Percentiles rank a stretch among this genome's conserved stretches.
Conservation (phyloP, 2,329 filamentous ascomycete genomes). For the Alternaria conjuncta region DNA sequence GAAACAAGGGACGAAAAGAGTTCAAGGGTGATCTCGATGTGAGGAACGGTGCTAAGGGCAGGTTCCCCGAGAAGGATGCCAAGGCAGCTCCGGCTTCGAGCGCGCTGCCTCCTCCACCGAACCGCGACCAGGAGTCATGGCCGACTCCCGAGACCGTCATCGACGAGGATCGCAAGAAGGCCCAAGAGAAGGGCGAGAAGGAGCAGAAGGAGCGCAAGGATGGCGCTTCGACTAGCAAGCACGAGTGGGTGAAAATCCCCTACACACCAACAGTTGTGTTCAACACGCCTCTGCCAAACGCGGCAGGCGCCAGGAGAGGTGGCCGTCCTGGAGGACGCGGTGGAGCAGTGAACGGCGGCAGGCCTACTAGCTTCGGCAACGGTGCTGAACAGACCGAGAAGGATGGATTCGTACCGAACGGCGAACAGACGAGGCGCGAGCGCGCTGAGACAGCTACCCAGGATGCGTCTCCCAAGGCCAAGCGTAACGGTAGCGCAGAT, state of each 20-base stretch:
- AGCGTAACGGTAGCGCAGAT: conserved; percentile 44
- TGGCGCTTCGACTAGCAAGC: conserved; percentile 62
- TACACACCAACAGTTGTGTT: conserved; percentile 87
- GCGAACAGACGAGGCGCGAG: conserved; percentile 35
- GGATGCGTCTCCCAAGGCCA: conserved; percentile 43
- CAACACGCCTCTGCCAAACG: conserved; percentile 76
- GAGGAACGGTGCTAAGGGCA: conserved; percentile 38
- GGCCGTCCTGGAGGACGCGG: conserved; percentile 61
- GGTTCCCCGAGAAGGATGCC: conserved; percentile 36
- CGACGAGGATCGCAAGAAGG: conserved; percentile 77
- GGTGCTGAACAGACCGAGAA: conserved; percentile 49
- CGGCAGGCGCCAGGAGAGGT: conserved; percentile 46
- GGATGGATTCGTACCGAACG: conserved; percentile 37
- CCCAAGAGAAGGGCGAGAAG: conserved; percentile 70
- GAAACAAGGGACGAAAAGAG: conserved; percentile 36
- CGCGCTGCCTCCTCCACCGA: conserved; percentile 64
- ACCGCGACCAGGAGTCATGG: conserved; percentile 82
- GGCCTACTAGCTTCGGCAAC: conserved; percentile 52
- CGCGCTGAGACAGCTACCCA: conserved; percentile 23
- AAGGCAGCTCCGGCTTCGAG: conserved; percentile 22
- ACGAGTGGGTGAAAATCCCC: conserved; percentile 83
- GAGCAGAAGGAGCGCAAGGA: conserved; percentile 70
- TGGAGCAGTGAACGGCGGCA: conserved; percentile 61
- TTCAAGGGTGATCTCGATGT: conserved; percentile 30
- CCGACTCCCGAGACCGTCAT: conserved; percentile 84